These are phyloP conservation scores for Magnaporthiopsis incrustans DNA, from an alignment of 2,329 filamentous ascomycete species.

Conservation along the genomic window DNA sequence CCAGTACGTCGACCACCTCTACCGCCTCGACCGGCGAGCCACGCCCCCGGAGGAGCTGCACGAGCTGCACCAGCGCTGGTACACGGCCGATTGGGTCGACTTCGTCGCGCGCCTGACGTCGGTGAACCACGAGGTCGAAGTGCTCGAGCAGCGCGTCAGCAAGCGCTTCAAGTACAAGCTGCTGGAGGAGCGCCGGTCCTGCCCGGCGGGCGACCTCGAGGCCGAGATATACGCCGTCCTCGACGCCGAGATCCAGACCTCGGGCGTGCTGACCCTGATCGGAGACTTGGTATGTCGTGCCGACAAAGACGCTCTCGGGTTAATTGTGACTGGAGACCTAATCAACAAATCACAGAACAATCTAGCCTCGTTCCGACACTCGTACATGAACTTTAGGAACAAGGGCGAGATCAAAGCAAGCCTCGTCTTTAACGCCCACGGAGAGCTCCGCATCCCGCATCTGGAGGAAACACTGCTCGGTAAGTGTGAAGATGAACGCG, in stretches of 20 bases:
- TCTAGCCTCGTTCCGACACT: not conserved
- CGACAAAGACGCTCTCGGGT: too few relatives aligned
- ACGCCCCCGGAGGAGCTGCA: not conserved
- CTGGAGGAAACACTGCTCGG: not conserved
- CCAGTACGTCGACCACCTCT: not conserved
- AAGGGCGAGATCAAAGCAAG: not conserved
- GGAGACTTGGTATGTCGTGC: not conserved
- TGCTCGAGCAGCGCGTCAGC: not conserved
- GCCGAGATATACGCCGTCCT: not conserved
- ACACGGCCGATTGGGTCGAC: not conserved
- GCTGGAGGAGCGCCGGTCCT: not conserved
- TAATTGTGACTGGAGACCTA: too few relatives aligned
- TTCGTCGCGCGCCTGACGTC: not conserved
- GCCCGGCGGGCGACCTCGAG: not conserved
- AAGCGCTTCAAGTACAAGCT: not conserved
- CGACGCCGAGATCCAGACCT: not conserved
- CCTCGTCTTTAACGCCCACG: not conserved
- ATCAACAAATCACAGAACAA: not conserved
- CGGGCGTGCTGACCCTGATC: not conserved
- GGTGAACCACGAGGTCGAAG: not conserved
- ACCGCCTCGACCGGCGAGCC: not conserved
- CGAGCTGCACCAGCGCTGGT: not conserved
- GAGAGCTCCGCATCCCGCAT: not conserved
- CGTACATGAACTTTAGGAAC: not conserved
- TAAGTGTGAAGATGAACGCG: too few relatives aligned